Evolutionary conservation across 179 eudicot genomes (phyloP), one percentile per base, ranked within the genome.

Genomic region (Pouteria campechiana): DNA sequence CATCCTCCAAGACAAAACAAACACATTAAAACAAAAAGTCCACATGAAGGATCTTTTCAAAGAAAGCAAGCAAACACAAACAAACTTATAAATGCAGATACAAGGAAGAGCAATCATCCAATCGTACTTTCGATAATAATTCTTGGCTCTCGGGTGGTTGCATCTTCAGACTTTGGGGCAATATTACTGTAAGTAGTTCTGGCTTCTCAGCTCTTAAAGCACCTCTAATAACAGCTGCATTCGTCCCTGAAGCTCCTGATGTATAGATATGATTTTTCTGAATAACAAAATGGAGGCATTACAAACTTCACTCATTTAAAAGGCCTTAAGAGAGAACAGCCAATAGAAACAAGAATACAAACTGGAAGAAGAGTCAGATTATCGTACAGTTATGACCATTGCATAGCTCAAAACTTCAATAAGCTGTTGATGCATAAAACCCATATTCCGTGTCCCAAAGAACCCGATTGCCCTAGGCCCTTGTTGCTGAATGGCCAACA

Each of bases 401-500:
- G 99, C 99, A 55, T 90, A 90, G 69, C 99, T 90, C 37, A 90
- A 96, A 58, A 90, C 87, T 79, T 90, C 94, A 71, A 90, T 90
- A 19, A 90, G 94, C 72, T 90, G 83, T 68, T 90, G 99, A 69
- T 90, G 99, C 99, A 87, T 87, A 62, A 90, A 90, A 41, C 94
- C 99, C 96, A 87, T 87, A 72, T 90, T 92, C 50, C 99, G 64
- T 27, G 99, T 92, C 54, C 99, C 99, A 29, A 92, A 92, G 57
- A 92, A 92, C 30, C 99, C 99, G 62, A 92, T 92, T 44, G 71
- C 43, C 54, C 99, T 73, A 50, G 99, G 98, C 27, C 99, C 99
- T 73, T 87, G 92, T 57, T 86, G 99, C 61, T 92, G 99, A 57
- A 92, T 90, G 54, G 99, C 99, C 50, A 92, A 68, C 55, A 92